phyloP scores from a whole-genome alignment of 2,329 filamentous ascomycete species.

The Calonectria montana region DNA sequence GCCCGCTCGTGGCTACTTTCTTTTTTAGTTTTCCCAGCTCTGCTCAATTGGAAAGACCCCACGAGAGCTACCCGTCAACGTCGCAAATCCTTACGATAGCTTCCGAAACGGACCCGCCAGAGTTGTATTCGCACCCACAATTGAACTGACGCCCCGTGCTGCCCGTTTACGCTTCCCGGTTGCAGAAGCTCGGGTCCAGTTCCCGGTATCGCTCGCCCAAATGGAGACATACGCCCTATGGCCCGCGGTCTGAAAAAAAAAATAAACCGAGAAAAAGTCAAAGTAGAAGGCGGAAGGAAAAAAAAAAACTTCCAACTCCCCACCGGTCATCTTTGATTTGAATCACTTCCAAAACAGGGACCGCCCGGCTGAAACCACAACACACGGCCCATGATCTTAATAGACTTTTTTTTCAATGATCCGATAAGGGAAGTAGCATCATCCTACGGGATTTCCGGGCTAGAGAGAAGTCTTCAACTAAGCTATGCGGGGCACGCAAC shows the following conservation, averaged over 20 bases:
- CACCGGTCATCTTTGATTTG: not conserved
- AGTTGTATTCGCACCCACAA: not conserved
- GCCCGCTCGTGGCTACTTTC: not conserved
- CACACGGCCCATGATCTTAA: not conserved
- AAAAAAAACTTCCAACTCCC: not conserved
- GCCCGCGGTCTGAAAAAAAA: too few species aligned
- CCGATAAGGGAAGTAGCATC: not conserved
- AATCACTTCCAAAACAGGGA: not conserved
- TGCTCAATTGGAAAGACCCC: not conserved
- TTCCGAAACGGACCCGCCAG: constrained; percentile 1
- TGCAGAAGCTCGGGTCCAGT: not conserved
- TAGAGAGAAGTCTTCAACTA: not conserved
- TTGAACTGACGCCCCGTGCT: not conserved
- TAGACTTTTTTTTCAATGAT: not conserved
- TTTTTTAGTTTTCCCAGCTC: not conserved
- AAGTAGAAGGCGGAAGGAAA: not conserved
- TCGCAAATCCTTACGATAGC: not conserved
- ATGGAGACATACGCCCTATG: not conserved
- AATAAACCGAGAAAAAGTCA: not conserved
- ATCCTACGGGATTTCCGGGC: not conserved
- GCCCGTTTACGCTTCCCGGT: not conserved
- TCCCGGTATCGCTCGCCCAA: not conserved
- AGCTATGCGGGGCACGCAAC: constrained; percentile 1
- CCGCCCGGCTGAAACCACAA: not conserved
- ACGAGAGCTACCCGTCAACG: not conserved